phyloP scores from a whole-genome alignment of 208 protist genomes.

The Angomonas deanei region DNA sequence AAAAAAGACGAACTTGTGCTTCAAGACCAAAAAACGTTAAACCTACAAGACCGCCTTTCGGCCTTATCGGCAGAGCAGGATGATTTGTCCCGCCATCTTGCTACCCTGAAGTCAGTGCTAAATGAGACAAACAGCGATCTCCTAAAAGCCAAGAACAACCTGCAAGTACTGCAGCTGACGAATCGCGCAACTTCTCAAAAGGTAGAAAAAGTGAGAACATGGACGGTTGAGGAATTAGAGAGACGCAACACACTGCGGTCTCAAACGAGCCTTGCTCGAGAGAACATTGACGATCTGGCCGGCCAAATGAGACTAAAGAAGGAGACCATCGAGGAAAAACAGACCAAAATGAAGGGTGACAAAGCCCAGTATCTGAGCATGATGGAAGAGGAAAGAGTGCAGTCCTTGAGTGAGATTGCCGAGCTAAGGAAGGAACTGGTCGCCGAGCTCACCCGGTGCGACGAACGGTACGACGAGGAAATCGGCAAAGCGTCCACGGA shows the following conservation, averaged over 20 bases:
- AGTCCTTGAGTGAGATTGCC: slow-evolving; percentile 44
- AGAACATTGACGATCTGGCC: slow-evolving; percentile 44
- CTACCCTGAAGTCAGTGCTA: slow-evolving; percentile 35
- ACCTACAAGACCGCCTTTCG: slow-evolving; percentile 35
- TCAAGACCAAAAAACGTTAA: slow-evolving; percentile 46
- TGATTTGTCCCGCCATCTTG: slow-evolving; percentile 44
- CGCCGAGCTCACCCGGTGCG: slow-evolving; percentile 40
- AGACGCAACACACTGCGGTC: slow-evolving; percentile 38
- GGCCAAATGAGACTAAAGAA: slow-evolving; percentile 48
- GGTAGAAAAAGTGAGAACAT: slow-evolving; percentile 27
- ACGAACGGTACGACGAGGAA: slow-evolving; percentile 45
- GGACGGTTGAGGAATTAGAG: slow-evolving; percentile 26
- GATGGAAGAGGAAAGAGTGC: slow-evolving; percentile 56
- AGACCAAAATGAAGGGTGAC: slow-evolving; percentile 62
- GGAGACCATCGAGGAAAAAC: slow-evolving; percentile 38
- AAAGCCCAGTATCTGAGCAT: slow-evolving; percentile 49
- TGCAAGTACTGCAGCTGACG: slow-evolving; percentile 23
- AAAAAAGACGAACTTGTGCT: slow-evolving; percentile 50
- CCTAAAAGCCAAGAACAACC: too few relatives aligned
- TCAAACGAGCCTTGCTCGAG: slow-evolving; percentile 34
- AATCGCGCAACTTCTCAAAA: slow-evolving; percentile 41
- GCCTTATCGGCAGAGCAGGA: slow-evolving; percentile 41
- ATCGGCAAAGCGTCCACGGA: slow-evolving; percentile 39
- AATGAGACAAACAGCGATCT: slow-evolving; percentile 45
- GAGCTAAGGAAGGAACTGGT: slow-evolving; percentile 62